These are phyloP conservation scores for Xerocomellus amylosporus DNA, from an alignment of 768 basidiomycete species.

Conservation along the genomic window DNA sequence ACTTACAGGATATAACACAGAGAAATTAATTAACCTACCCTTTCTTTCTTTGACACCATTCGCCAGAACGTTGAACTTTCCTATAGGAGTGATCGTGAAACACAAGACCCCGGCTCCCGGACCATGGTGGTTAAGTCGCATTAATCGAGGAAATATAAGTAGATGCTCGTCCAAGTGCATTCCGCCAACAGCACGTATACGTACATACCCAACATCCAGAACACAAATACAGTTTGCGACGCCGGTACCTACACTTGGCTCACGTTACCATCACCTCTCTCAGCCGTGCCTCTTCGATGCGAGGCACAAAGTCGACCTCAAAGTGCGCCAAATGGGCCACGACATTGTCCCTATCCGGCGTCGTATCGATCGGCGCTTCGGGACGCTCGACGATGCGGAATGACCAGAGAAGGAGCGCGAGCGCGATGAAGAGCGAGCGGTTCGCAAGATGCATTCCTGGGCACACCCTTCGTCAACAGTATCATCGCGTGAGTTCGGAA, in stretches of 20 bases:
- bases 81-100: too few relatives aligned
- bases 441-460: conserved; percentile 56
- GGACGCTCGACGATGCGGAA: conserved; percentile 52
- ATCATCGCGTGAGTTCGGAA: background rate
- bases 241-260: background rate
- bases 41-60: too few relatives aligned
- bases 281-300: conserved; percentile 24
- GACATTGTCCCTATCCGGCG: conserved; percentile 50
- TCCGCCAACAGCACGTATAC: background rate
- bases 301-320: conserved; percentile 51
- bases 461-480: conserved; percentile 43
- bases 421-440: conserved; percentile 55
- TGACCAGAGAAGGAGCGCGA: conserved; percentile 59
- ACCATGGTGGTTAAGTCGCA: too few relatives aligned
- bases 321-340: conserved; percentile 59
- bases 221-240: too few relatives aligned
- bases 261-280: conserved; percentile 14
- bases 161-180: too few relatives aligned
- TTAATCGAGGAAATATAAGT: too few relatives aligned
- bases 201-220: background rate
- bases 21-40: too few relatives aligned
- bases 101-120: too few relatives aligned
- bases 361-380: conserved; percentile 49
- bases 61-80: too few relatives aligned
- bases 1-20: too few relatives aligned